These are phyloP conservation scores for Trichaptum fuscoviolaceum DNA, from an alignment of 768 basidiomycete genomes.

Conservation along the genomic window DNA sequence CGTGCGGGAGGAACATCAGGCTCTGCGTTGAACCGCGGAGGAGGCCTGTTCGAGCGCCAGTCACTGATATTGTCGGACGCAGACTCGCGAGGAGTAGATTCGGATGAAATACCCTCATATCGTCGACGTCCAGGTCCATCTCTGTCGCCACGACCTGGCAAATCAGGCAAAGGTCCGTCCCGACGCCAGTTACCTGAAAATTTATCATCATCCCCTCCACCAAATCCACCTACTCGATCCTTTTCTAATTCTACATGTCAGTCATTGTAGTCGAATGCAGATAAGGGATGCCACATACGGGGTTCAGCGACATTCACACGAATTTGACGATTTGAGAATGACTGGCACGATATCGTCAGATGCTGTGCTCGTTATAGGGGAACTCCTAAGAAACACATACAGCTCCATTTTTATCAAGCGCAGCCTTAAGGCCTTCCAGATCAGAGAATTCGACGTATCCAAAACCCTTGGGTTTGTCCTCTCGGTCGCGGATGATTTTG, in stretches of 20 bases:
- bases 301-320: conserved; percentile 95
- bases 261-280: conserved; percentile 10
- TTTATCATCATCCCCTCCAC: conserved; percentile 67
- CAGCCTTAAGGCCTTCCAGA: conserved; percentile 80
- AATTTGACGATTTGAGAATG: conserved; percentile 71
- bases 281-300: conserved; percentile 51
- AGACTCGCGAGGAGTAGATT: conserved; percentile 37
- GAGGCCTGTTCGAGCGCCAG: conserved; percentile 60
- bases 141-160: conserved; percentile 39
- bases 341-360: conserved; percentile 30
- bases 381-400: conserved; percentile 40
- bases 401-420: conserved; percentile 61
- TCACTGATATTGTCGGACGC: conserved; percentile 59
- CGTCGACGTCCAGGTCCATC: conserved; percentile 46
- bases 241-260: conserved; percentile 49
- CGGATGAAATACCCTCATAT: conserved; percentile 47
- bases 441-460: conserved; percentile 96
- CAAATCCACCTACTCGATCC: conserved; percentile 50
- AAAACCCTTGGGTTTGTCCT: conserved; percentile 96
- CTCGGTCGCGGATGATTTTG: conserved; percentile 90
- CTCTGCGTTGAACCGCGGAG: conserved; percentile 30
- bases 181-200: conserved; percentile 84
- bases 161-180: conserved; percentile 76
- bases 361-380: conserved; percentile 9
- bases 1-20: conserved; percentile 24